Conservation (phyloP, 2,329 filamentous ascomycete species). For the Fonsecaea nubica region DNA sequence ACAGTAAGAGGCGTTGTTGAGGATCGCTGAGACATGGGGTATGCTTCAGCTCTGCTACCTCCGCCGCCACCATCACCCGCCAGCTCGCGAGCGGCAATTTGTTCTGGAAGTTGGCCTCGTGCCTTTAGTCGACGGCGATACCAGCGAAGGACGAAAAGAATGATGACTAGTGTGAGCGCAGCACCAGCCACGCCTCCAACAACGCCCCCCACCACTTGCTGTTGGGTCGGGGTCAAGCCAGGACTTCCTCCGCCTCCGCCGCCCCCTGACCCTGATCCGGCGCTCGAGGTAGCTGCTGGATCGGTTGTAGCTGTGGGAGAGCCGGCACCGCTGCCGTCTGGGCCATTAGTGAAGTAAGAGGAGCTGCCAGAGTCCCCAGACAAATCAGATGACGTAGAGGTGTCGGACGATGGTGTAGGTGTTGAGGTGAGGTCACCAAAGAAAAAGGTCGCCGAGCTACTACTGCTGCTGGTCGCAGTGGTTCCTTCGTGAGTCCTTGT, state of each 20-base stretch:
- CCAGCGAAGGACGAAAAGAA: slow-evolving; percentile 61
- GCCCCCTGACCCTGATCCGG: slow-evolving; percentile 32
- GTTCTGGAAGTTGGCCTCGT: slow-evolving; percentile 40
- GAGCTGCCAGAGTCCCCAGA: slow-evolving; percentile 6
- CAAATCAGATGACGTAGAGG: background rate
- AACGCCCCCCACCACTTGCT: slow-evolving; percentile 66
- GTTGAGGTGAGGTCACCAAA: slow-evolving; percentile 30
- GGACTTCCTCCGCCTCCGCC: slow-evolving; percentile 35
- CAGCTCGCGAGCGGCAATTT: slow-evolving; percentile 38
- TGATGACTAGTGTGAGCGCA: slow-evolving; percentile 57
- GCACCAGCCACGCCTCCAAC: slow-evolving; percentile 66
- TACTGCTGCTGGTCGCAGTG: slow-evolving; percentile 8
- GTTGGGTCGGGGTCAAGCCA: slow-evolving; percentile 47
- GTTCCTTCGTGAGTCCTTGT: slow-evolving; percentile 12
- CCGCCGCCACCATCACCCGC: slow-evolving; percentile 16
- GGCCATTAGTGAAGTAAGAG: slow-evolving; percentile 10
- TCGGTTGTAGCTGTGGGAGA: slow-evolving; percentile 25
- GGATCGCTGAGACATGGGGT: slow-evolving; percentile 47
- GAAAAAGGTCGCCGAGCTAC: slow-evolving; percentile 20
- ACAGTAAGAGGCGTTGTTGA: slow-evolving; percentile 50
- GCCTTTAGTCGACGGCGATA: slow-evolving; percentile 50
- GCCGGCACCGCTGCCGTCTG: slow-evolving; percentile 19
- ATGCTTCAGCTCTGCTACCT: slow-evolving; percentile 11
- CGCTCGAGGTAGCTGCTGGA: slow-evolving; percentile 33
- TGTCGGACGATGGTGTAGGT: slow-evolving; percentile 15